phyloP scores from a whole-genome alignment of 2,329 filamentous ascomycete species.

The Sarocladiaceae sp. region DNA sequence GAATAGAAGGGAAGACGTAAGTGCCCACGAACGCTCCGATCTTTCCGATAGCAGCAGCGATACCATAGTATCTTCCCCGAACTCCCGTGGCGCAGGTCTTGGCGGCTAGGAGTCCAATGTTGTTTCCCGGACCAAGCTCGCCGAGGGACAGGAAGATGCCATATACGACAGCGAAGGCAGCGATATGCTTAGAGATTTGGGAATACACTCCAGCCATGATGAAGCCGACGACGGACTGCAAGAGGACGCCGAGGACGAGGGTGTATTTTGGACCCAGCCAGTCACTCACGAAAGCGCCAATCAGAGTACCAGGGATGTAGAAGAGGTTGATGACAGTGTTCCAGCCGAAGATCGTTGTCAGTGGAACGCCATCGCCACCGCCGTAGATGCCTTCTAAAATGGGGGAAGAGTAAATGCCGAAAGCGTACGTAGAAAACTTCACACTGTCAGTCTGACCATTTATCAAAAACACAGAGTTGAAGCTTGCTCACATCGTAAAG shows the following conservation, averaged over 20 bases:
- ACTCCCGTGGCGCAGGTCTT: slow-evolving; percentile 87
- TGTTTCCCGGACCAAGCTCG: slow-evolving; percentile 77
- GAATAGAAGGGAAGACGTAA: slow-evolving; percentile 74
- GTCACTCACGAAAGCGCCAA: slow-evolving; percentile 75
- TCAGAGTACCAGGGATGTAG: slow-evolving; percentile 77
- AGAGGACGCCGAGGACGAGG: slow-evolving; percentile 63
- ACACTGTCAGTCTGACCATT: too few relatives aligned
- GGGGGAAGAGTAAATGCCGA: slow-evolving; percentile 76
- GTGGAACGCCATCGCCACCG: slow-evolving; percentile 39
- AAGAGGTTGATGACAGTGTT: slow-evolving; percentile 85
- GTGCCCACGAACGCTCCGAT: slow-evolving; percentile 82
- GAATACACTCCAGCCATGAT: slow-evolving; percentile 81
- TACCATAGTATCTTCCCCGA: slow-evolving; percentile 68
- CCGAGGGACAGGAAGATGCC: slow-evolving; percentile 34
- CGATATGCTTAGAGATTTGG: slow-evolving; percentile 54
- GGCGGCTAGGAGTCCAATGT: slow-evolving; percentile 81
- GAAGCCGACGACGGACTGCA: slow-evolving; percentile 78
- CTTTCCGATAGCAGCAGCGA: slow-evolving; percentile 71
- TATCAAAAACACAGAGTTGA: background rate
- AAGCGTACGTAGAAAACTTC: slow-evolving; percentile 75
- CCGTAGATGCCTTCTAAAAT: slow-evolving; percentile 67
- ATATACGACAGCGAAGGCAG: slow-evolving; percentile 32
- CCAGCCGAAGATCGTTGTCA: slow-evolving; percentile 83
- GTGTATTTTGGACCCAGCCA: slow-evolving; percentile 74
- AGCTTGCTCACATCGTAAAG: slow-evolving; percentile 63